A percentile compares a stretch with the other conserved stretches of the same genome.
Conservation (phyloP, 495 filamentous ascomycete genomes). For the Penicillium cosmopolitanum region DNA sequence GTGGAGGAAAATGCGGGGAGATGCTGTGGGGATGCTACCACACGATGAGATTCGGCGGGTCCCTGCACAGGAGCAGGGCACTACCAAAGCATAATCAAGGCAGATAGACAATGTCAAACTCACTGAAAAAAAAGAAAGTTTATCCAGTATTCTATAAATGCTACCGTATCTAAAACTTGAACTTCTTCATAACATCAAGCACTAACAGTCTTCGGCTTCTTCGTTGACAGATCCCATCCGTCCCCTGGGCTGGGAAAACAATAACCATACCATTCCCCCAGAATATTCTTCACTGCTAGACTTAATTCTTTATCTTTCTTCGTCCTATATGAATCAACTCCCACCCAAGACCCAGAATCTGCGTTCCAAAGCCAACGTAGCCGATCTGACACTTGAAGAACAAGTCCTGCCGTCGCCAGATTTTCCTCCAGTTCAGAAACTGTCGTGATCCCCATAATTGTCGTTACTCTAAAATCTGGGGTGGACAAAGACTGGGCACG, state of each 20-base stretch:
- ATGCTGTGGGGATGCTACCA: too few relatives aligned
- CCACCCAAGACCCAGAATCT: not conserved
- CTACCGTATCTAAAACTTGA: too few relatives aligned
- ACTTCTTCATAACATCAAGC: too few relatives aligned
- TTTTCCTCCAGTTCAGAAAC: conserved; percentile 25
- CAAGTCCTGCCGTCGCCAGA: conserved; percentile 14
- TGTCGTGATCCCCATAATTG: conserved; percentile 26
- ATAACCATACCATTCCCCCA: conserved; percentile 22
- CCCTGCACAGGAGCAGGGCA: too few relatives aligned
- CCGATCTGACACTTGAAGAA: conserved; percentile 13
- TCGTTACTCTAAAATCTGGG: conserved; percentile 18
- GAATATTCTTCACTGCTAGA: conserved; percentile 14
- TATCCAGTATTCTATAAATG: too few relatives aligned
- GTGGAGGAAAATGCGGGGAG: too few relatives aligned
- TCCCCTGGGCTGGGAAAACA: conserved; percentile 25
- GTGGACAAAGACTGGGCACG: conserved; percentile 18
- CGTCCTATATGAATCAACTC: not conserved
- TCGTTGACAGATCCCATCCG: conserved; percentile 25
- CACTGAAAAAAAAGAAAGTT: too few relatives aligned
- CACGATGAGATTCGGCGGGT: too few relatives aligned
- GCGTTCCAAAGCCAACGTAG: conserved; percentile 14
- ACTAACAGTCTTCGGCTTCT: conserved; percentile 1
- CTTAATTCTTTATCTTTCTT: conserved; percentile 5
- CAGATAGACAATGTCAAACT: too few relatives aligned
- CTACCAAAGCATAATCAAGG: too few relatives aligned